Evolutionary conservation across 805 yeast species (phyloP).

Genomic region (Kodamaea fukazawae): DNA sequence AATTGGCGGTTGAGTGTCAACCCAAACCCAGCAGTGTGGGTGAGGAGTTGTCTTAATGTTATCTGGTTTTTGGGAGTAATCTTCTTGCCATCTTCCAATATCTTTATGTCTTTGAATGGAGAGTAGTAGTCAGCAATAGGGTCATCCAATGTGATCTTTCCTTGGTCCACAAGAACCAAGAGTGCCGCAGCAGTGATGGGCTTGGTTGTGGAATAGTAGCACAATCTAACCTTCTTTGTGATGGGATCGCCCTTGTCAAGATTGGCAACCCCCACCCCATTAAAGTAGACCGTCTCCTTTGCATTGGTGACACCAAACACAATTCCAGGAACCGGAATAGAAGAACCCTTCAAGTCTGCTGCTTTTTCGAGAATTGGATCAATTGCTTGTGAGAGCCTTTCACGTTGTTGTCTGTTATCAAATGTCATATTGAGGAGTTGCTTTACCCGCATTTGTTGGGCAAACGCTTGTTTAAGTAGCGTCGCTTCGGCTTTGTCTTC

Average conservation of each 20-base stretch:
- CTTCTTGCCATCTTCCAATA: slow-evolving; percentile 14
- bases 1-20: slow-evolving; percentile 13
- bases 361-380: slow-evolving; percentile 5
- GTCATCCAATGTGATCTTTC: slow-evolving; percentile 29
- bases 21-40: slow-evolving; percentile 29
- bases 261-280: slow-evolving; percentile 12
- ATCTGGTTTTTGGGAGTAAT: slow-evolving; percentile 23
- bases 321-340: slow-evolving; percentile 4
- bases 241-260: slow-evolving; percentile 17
- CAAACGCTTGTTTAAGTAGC: no score
- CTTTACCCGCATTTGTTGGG: no score
- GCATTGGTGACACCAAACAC: slow-evolving; percentile 25
- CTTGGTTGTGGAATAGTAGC: slow-evolving; percentile 32
- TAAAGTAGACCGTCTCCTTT: slow-evolving; percentile 22
- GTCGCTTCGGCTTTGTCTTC: no score
- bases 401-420: not conserved
- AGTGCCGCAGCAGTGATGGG: slow-evolving; percentile 35
- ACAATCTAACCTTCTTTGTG: slow-evolving; percentile 17
- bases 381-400: slow-evolving; percentile 3
- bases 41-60: slow-evolving; percentile 29
- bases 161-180: slow-evolving; percentile 33
- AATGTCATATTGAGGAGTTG: no score
- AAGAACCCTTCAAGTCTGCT: slow-evolving; percentile 1
- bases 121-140: slow-evolving; percentile 36
- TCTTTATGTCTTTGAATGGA: slow-evolving; percentile 23